Evolutionary conservation across 2,329 filamentous ascomycete species (phyloP), one percentile per base, ranked within the genome.

Genomic region (Pyricularia sp.): DNA sequence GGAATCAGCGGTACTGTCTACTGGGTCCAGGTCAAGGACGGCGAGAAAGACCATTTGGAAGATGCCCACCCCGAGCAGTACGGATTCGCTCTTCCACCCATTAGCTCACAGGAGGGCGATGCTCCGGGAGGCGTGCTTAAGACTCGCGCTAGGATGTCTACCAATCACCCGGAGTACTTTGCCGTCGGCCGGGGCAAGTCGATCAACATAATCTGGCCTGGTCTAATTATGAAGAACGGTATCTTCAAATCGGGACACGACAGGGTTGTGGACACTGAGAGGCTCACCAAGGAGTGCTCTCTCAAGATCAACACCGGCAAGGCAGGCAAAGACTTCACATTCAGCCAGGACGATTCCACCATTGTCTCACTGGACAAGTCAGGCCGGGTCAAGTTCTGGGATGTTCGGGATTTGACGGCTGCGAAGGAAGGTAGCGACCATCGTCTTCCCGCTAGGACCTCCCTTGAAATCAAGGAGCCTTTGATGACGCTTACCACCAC

Each of bases 351-450:
- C 78, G 95, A 99, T 78, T 92, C 91, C 1, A 90, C 94, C 59
- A 93, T 99, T 73, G 94, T 96, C 65, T 97, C 94, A 66, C 87
- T 99, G 68, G 96, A 99, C 79, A 99, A 99, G 82, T 94, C 93
- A 70, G 96, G 95, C 65, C 90, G 93, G 71, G 90, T 98, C 81
- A 95, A 97, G 80, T 97, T 99, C 83, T 99, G 95, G 96, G 95
- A 99, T 78, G 92, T 98, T 72, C 92, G 92, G 70, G 88, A 92
- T 70, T 85, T 97, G 69, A 90, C 85, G 2, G 82, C 84, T 23
- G 79, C 79, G 71, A 83, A 83, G 73, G 83, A 86, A 71, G 81
- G 78, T 70, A 83, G 81, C 11, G 81, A 82, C 71, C 81, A 79
- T 68, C 84, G 85, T 1, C 77, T 84, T 75, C 86, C 86, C 10